phyloP scores from a whole-genome alignment of 768 basidiomycete genomes.

The Fibroporia radiculosa region DNA sequence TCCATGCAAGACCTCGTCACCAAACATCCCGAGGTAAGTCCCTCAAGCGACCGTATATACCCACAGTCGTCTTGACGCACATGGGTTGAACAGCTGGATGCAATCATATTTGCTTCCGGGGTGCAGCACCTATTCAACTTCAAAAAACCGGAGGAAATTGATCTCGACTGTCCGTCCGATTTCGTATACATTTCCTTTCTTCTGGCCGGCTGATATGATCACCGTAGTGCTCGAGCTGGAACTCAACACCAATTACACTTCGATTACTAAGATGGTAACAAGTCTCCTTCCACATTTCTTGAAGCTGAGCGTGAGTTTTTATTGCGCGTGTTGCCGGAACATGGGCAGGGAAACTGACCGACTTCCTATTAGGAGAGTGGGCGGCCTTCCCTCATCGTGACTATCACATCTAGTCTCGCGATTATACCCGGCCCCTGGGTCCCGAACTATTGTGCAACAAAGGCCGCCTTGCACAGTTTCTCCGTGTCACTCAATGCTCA shows the following conservation, averaged over 20 bases:
- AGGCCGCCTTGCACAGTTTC: constrained; percentile 51
- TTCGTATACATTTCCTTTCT: background rate
- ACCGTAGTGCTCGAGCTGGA: constrained; percentile 35
- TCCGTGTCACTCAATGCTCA: constrained; percentile 38
- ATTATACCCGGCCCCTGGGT: constrained; percentile 36
- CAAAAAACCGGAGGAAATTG: constrained; percentile 31
- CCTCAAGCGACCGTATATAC: background rate
- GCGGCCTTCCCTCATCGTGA: constrained; percentile 39
- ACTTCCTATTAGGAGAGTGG: constrained; percentile 30
- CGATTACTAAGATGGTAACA: constrained; percentile 39
- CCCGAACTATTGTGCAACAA: constrained; percentile 47
- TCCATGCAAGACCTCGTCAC: constrained; percentile 34
- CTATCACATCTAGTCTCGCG: constrained; percentile 46
- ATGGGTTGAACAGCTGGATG: constrained; percentile 37
- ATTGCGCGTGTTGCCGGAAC: background rate
- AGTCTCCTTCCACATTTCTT: constrained; percentile 48
- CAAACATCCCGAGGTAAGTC: constrained; percentile 40
- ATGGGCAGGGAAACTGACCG: background rate
- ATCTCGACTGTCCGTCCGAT: constrained; percentile 31
- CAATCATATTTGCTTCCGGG: constrained; percentile 45
- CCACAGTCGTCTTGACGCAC: background rate
- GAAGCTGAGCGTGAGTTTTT: constrained; percentile 37
- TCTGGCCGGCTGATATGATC: constrained; percentile 9
- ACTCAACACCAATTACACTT: constrained; percentile 46
- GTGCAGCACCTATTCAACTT: constrained; percentile 45